phyloP scores from a whole-genome alignment of 129 eudicot genomes.

The Logfia minima region DNA sequence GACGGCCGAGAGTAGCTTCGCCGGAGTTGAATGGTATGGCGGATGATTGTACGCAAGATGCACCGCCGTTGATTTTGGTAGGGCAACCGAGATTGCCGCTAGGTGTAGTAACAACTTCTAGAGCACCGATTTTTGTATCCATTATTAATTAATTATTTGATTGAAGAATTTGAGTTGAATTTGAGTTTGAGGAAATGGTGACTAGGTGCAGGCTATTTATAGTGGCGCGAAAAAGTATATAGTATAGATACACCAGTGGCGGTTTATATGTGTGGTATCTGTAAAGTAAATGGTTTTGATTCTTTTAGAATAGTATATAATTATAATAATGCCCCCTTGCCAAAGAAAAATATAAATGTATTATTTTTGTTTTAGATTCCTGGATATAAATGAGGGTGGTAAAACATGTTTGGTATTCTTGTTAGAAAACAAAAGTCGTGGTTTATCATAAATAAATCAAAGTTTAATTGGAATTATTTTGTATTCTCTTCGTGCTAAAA shows the following conservation, averaged over 20 bases:
- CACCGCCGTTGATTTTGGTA: slow-evolving; percentile 32
- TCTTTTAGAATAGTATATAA: too few relatives aligned
- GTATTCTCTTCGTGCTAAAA: too few relatives aligned
- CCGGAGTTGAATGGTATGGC: slow-evolving; percentile 31
- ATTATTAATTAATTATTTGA: not conserved
- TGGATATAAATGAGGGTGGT: too few relatives aligned
- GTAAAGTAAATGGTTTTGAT: not conserved
- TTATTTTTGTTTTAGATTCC: too few relatives aligned
- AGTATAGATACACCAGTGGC: not conserved
- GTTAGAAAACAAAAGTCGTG: too few relatives aligned
- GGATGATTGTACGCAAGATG: slow-evolving; percentile 35
- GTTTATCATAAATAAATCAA: too few relatives aligned
- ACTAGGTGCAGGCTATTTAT: not conserved
- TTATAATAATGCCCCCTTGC: too few relatives aligned
- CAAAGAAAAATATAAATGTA: too few relatives aligned
- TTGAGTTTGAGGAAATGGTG: not conserved
- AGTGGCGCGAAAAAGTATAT: not conserved
- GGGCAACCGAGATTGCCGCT: slow-evolving; percentile 41
- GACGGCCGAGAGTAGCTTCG: slow-evolving; percentile 77
- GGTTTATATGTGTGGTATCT: not conserved
- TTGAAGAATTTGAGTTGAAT: not conserved
- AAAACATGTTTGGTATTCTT: too few relatives aligned
- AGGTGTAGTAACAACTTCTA: slow-evolving; percentile 4
- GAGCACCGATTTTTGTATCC: slow-evolving; percentile 39
- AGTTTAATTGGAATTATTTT: too few relatives aligned